Percentiles rank a stretch among this genome's conserved stretches.
These are phyloP conservation scores for Arthrobotrys conoides DNA, from an alignment of 2,329 filamentous ascomycete species.

Conservation along the genomic window DNA sequence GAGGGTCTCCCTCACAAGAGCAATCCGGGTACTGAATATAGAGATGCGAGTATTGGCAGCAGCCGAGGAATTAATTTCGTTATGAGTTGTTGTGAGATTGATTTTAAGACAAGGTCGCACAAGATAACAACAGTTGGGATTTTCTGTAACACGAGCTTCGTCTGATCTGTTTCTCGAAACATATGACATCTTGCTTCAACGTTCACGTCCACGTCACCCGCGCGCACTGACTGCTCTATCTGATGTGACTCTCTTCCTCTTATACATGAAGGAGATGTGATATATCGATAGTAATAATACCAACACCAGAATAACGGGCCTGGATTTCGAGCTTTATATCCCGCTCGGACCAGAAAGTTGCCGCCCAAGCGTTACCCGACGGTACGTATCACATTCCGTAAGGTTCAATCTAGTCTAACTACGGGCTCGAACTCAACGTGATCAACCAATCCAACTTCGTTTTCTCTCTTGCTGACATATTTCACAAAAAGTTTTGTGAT, in stretches of 20 bases:
- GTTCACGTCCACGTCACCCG: neutral
- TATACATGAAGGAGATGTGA: constrained; percentile 7
- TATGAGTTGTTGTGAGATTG: constrained; percentile 14
- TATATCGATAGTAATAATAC: neutral
- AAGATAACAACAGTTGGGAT: constrained; percentile 7
- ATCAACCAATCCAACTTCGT: neutral
- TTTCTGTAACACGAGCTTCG: constrained; percentile 8
- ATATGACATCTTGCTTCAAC: neutral
- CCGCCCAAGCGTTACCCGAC: constrained; percentile 9
- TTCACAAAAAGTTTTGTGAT: constrained; percentile 49
- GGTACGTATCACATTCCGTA: neutral
- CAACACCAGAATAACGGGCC: constrained; percentile 2
- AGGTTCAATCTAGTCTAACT: neutral
- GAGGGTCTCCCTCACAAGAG: neutral
- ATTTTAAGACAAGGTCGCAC: constrained; percentile 21
- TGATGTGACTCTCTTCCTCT: neutral
- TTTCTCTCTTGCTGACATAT: constrained; percentile 7
- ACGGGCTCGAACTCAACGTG: neutral
- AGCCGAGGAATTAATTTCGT: constrained; percentile 11
- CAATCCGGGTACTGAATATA: neutral
- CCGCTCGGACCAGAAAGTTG: constrained; percentile 11
- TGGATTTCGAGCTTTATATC: constrained; percentile 10
- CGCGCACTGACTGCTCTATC: constrained; percentile 23
- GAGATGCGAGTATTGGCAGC: neutral
- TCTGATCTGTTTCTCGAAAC: constrained; percentile 25